These are phyloP conservation scores for Polytolypa hystricis DNA, from an alignment of 2,329 filamentous ascomycete genomes.

Conservation along the genomic window DNA sequence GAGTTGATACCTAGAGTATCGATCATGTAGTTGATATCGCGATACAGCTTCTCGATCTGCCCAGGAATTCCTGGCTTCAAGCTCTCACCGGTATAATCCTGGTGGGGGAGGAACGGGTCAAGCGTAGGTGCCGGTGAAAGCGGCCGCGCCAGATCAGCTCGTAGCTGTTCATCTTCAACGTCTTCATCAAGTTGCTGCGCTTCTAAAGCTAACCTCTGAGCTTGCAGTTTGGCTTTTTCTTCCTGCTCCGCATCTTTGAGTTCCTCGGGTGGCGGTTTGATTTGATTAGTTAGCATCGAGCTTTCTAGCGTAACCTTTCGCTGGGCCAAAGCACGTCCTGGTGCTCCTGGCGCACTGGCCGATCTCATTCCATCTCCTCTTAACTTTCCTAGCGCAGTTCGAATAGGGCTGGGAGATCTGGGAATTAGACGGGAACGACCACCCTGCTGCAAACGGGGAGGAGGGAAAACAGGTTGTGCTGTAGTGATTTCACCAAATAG, in stretches of 20 bases:
- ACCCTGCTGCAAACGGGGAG: conserved; percentile 21
- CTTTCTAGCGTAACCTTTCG: conserved; percentile 30
- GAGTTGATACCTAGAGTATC: conserved; percentile 84
- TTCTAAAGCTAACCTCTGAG: conserved; percentile 24
- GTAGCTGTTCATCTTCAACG: conserved; percentile 38
- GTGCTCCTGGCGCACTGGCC: conserved; percentile 27
- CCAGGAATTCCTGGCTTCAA: conserved; percentile 38
- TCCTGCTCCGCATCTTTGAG: conserved; percentile 18
- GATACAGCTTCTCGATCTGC: conserved; percentile 39
- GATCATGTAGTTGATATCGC: conserved; percentile 65
- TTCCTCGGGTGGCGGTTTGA: conserved; percentile 16
- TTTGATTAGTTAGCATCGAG: conserved; percentile 19
- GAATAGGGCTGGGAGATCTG: conserved; percentile 38
- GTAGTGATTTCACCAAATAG: conserved; percentile 37
- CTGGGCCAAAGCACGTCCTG: conserved; percentile 28
- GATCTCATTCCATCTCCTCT: conserved; percentile 25
- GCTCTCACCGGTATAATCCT: conserved; percentile 34
- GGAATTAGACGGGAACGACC: conserved; percentile 23
- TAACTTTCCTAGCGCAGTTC: conserved; percentile 19
- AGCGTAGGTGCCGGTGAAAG: conserved; percentile 33
- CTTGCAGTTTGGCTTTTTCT: conserved; percentile 21
- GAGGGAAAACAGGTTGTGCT: conserved; percentile 29
- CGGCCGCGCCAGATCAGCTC: conserved; percentile 33
- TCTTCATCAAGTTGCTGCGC: conserved; percentile 32
- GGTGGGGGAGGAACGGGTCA: conserved; percentile 39